A percentile compares a stretch with the other conserved stretches of the same genome.
Evolutionary conservation across 306 rosid genomes (phyloP).

Genomic region (Citrullus mucosospermus): DNA sequence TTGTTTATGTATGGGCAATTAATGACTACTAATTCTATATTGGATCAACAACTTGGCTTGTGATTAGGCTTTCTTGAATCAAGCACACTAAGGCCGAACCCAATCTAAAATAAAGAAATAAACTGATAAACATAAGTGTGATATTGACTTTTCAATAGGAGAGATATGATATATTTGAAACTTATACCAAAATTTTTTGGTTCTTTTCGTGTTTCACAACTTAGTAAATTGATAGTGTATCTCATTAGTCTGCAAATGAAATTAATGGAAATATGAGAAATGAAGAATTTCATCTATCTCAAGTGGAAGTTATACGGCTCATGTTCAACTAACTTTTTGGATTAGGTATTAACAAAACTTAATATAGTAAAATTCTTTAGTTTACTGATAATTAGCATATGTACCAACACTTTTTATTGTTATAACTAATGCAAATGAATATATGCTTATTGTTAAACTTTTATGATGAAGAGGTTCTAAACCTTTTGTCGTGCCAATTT

Average conservation of each 20-base stretch:
- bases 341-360: constrained; percentile 37
- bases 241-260: constrained; percentile 31
- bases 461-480: neutral
- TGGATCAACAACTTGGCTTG: too few species aligned
- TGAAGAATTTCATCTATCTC: constrained; percentile 36
- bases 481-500: neutral
- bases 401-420: neutral
- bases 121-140: too few species aligned
- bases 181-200: too few species aligned
- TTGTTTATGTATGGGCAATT: too few species aligned
- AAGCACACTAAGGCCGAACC: too few species aligned
- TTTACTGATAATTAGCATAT: neutral
- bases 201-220: too few species aligned
- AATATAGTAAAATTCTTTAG: neutral
- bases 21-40: too few species aligned
- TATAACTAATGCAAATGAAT: neutral
- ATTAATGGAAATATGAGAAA: constrained; percentile 35
- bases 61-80: too few species aligned
- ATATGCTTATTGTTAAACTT: neutral
- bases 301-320: constrained; percentile 77
- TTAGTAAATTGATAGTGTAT: too few species aligned
- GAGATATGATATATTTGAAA: too few species aligned
- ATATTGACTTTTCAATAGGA: too few species aligned
- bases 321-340: constrained; percentile 44
- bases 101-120: too few species aligned